A percentile compares a stretch with the other conserved stretches of the same genome.
These are phyloP conservation scores for Lepidium africanum DNA, from an alignment of 345 rosid genomes.

Conservation along the genomic window DNA sequence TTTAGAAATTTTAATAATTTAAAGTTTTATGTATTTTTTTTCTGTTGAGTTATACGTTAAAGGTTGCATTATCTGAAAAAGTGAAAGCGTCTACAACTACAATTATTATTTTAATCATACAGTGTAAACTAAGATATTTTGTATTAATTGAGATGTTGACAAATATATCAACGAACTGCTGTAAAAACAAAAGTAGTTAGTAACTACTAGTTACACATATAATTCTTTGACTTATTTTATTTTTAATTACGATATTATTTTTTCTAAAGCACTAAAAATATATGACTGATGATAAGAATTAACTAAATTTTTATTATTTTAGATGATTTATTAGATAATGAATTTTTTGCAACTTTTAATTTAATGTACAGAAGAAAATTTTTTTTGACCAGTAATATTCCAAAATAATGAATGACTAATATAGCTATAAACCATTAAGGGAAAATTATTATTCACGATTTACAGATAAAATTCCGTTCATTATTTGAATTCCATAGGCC, in stretches of 20 bases:
- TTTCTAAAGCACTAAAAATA: neutral
- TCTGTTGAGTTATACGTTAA: too few relatives aligned
- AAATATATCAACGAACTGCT: neutral
- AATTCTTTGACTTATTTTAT: neutral
- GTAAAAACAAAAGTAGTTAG: neutral
- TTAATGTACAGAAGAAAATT: neutral
- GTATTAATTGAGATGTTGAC: neutral
- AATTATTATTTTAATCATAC: neutral
- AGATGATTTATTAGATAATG: neutral
- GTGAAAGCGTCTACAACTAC: neutral
- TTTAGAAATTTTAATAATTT: neutral
- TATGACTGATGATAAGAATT: neutral
- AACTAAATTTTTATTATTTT: neutral
- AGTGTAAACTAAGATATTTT: neutral
- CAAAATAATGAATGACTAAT: neutral
- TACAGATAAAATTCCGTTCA: neutral
- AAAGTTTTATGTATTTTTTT: too few relatives aligned
- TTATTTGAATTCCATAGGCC: neutral
- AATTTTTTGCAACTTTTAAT: too few relatives aligned
- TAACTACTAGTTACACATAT: neutral
- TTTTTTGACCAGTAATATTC: neutral
- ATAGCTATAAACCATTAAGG: neutral
- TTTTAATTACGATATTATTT: neutral
- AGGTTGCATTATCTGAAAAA: conserved; percentile 2
- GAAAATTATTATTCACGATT: neutral